Percentiles rank a stretch among this genome's conserved stretches.
phyloP scores from a whole-genome alignment of 2,329 filamentous ascomycete species.

The Hypoxylon sp. region DNA sequence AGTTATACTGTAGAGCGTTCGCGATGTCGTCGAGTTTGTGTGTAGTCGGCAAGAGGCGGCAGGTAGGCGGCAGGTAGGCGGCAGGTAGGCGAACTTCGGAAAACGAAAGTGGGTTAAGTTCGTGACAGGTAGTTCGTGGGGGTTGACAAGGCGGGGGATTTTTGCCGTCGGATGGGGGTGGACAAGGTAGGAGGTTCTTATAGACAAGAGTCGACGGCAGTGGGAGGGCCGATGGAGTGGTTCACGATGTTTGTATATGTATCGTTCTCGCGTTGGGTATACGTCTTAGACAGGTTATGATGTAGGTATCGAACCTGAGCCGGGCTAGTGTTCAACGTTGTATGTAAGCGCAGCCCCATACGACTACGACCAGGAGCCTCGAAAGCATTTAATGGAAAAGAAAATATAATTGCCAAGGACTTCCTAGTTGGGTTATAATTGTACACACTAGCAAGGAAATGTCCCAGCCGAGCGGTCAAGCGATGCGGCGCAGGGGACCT shows the following conservation, averaged over 20 bases:
- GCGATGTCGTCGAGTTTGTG: slow-evolving; percentile 22
- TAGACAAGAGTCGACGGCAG: slow-evolving; percentile 27
- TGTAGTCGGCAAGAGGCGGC: slow-evolving; percentile 12
- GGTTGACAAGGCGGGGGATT: slow-evolving; percentile 37
- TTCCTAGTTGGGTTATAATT: slow-evolving; percentile 33
- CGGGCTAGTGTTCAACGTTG: slow-evolving; percentile 18
- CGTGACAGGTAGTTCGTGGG: slow-evolving; percentile 31
- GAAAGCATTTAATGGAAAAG: slow-evolving; percentile 22
- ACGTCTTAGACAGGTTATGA: slow-evolving; percentile 12
- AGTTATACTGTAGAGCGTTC: slow-evolving; percentile 16
- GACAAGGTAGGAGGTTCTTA: slow-evolving; percentile 43
- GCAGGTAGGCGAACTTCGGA: slow-evolving; percentile 14
- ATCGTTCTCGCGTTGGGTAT: slow-evolving; percentile 23
- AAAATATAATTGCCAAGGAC: slow-evolving; percentile 32
- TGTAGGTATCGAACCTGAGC: slow-evolving; percentile 19
- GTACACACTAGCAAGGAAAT: slow-evolving; percentile 32
- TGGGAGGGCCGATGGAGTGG: slow-evolving; percentile 13
- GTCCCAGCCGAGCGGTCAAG: slow-evolving; percentile 45
- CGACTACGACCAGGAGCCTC: slow-evolving; percentile 23
- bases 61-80: slow-evolving; percentile 17
- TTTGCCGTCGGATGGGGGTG: slow-evolving; percentile 32
- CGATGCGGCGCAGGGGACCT: slow-evolving; percentile 41
- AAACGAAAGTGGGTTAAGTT: slow-evolving; percentile 13
- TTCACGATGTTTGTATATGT: slow-evolving; percentile 36
- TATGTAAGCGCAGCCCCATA: slow-evolving; percentile 43